Evolutionary conservation across 2,329 filamentous ascomycete species (phyloP), one percentile per base, ranked within the genome.

Genomic region (Exophiala sp.): DNA sequence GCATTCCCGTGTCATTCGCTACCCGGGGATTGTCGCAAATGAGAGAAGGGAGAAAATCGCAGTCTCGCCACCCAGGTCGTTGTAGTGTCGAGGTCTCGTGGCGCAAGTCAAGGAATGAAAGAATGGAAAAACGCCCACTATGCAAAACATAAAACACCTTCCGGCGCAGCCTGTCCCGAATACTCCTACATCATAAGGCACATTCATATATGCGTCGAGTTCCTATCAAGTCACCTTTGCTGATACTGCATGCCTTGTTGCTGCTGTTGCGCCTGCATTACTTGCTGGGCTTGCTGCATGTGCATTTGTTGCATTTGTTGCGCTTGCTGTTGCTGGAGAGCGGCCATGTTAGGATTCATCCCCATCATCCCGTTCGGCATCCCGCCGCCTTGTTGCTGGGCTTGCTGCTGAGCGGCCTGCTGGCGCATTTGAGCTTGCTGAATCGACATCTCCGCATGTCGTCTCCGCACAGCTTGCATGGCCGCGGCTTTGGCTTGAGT

Each of bases 281-380:
- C 54, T 46, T 60, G 58, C 27, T 61, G 59, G 2, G 56, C 53
- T 44, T 60, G 52, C 24, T 59, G 57, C 45, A 58, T 50, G 32
- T 60, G 58, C 50, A 55, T 47, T 43, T 59, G 55, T 34, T 61
- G 59, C 52, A 57, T 57, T n/a, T 61, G 58, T 23, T 58, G 58
- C 4, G 51, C 50, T 23, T 60, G 56, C 23, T 59, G 58, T 38
- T 60, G 53, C 22, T 54, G 53, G 14, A 59, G 48, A 22, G 49
- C 49, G 9, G 43, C 56, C 57, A 60, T 58, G 43, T 57, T 60
- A 8, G 50, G 48, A 32, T 50, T 55, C 22, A 53, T 42, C 16
- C 50, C 50, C 46, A 56, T 52, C 50, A 58, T 55, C 50, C 49
- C 46, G 14, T 48, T 54, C 23, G 48, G 51, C 55, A 58, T 57